A percentile compares a stretch with the other conserved stretches of the same genome.
Evolutionary conservation across 495 filamentous ascomycete species (phyloP).

Genomic region (Trichodelitschia bisporula): DNA sequence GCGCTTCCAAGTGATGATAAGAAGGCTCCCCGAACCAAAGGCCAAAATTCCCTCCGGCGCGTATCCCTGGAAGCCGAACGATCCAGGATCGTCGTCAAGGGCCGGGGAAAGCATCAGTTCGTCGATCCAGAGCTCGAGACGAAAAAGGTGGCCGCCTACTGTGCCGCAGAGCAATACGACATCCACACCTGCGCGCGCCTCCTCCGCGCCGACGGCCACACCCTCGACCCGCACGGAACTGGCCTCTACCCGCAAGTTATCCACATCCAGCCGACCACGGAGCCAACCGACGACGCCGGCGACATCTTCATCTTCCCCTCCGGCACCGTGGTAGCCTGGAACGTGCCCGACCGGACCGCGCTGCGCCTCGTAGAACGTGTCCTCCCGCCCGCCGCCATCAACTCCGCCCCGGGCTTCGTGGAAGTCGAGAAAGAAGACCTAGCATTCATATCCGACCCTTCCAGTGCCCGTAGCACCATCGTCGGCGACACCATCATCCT

Average conservation of each 20-base stretch:
- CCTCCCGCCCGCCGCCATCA: slow-evolving; percentile 47
- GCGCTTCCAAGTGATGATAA: too few species aligned
- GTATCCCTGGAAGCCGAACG: slow-evolving; percentile 16
- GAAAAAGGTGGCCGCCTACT: slow-evolving; percentile 52
- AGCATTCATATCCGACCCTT: slow-evolving; percentile 57
- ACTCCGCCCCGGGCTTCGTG: slow-evolving; percentile 37
- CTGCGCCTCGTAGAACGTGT: slow-evolving; percentile 47
- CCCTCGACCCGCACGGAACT: slow-evolving; percentile 33
- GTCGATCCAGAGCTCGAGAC: slow-evolving; percentile 16
- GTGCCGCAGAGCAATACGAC: slow-evolving; percentile 68
- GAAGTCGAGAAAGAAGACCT: slow-evolving; percentile 62
- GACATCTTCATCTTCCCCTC: slow-evolving; percentile 96
- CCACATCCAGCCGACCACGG: slow-evolving; percentile 35
- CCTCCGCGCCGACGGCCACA: slow-evolving; percentile 42
- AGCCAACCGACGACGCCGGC: slow-evolving; percentile 34
- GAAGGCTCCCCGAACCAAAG: too few species aligned
- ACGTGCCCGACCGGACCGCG: slow-evolving; percentile 44
- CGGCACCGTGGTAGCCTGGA: slow-evolving; percentile 86
- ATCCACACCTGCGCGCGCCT: slow-evolving; percentile 47
- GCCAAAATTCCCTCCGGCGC: slow-evolving; percentile 12
- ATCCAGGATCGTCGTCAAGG: slow-evolving; percentile 12
- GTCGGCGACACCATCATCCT: slow-evolving; percentile 76
- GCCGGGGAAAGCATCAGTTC: slow-evolving; percentile 13
- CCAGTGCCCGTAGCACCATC: slow-evolving; percentile 51
- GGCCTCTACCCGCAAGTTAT: slow-evolving; percentile 40